A percentile compares a stretch with the other conserved stretches of the same genome.
Conservation (phyloP, 768 basidiomycete species). For the Lactarius hengduanensis region DNA sequence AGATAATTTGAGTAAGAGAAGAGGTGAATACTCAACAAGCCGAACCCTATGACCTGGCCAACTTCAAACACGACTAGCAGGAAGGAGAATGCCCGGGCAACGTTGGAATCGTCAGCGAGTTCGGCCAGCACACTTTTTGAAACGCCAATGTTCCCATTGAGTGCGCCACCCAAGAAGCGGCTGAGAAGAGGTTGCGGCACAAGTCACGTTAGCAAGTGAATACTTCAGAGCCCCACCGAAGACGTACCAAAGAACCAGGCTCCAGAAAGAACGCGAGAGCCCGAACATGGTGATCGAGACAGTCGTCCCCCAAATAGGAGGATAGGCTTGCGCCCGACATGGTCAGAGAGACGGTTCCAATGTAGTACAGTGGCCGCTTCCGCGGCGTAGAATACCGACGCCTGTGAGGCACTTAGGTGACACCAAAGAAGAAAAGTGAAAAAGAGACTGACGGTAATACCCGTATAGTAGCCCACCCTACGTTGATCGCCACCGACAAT, state of each 20-base stretch:
- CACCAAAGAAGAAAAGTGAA: not conserved
- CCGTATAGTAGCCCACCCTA: slow-evolving; percentile 49
- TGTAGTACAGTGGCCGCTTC: slow-evolving; percentile 45
- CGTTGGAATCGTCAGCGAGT: slow-evolving; percentile 59
- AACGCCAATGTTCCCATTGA: slow-evolving; percentile 40
- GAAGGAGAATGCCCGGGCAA: slow-evolving; percentile 40
- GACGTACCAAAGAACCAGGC: slow-evolving; percentile 31
- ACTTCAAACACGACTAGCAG: slow-evolving; percentile 33
- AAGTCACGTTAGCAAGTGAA: not conserved
- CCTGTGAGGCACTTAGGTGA: slow-evolving; percentile 31
- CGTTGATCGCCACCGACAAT: slow-evolving; percentile 45
- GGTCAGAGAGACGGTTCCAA: slow-evolving; percentile 48
- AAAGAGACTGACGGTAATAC: slow-evolving; percentile 42
- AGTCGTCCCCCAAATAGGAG: slow-evolving; percentile 38
- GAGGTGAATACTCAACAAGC: not conserved
- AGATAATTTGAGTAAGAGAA: not conserved
- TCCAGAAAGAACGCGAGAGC: slow-evolving; percentile 37
- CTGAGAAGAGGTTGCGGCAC: not conserved
- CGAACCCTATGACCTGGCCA: not conserved
- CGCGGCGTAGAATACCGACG: slow-evolving; percentile 47
- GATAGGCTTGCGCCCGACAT: slow-evolving; percentile 46
- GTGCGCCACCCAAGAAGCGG: not conserved
- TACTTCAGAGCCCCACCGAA: not conserved
- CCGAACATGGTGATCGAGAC: slow-evolving; percentile 39
- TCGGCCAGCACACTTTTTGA: slow-evolving; percentile 72